Base-by-base conservation (phyloP, 441 rosid genomes). In the Eruca vesicaria region DNA sequence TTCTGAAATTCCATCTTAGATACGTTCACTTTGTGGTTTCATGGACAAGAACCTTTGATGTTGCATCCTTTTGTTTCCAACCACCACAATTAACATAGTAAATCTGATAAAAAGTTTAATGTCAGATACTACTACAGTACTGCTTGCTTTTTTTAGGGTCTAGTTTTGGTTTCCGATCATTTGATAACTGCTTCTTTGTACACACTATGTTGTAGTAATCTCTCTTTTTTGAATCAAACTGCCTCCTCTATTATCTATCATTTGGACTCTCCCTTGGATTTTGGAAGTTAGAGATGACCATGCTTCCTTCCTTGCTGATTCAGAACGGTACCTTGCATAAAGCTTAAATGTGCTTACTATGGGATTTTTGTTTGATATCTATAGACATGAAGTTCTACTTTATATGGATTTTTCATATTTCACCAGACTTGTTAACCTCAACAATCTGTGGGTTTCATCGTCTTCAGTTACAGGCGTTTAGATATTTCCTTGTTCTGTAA, bases 361-460 rank as follows among this genome's bases (percentile, higher is more conserved):
- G n/a, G n/a, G n/a, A n/a, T n/a, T n/a, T n/a, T n/a, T n/a, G n/a
- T n/a, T n/a, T n/a, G n/a, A n/a, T 38, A 58, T 59, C n/a, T 36
- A 28, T 70, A 41, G 59, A 38, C n/a, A 50, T 28, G 36, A 55
- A 10, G 15, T 55, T 55, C 31, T 55, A 55, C 6, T 28, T 28
- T 28, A 63, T 21, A 72, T 72, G 35, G 55, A 23, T 33, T 65
- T 57, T 64, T 55, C 78, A 56, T 43, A 10, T 73, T 57, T 33
- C 50, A 43, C 50, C 28, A 20, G 20, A 45, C 31, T 43, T 65
- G 36, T 19, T 11, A 10, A 21, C 41, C n/a, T 35, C 58, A 45
- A 66, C 31, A 21, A 6, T 41, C 35, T 14, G 32, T 21, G 14
- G 41, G 14, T 59, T 41, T n/a, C 43, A 6, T 57, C 9, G 36